Percentiles rank a stretch among this genome's conserved stretches.
Evolutionary conservation across 768 basidiomycete species (phyloP).

Genomic region (Kondoa subrosea): DNA sequence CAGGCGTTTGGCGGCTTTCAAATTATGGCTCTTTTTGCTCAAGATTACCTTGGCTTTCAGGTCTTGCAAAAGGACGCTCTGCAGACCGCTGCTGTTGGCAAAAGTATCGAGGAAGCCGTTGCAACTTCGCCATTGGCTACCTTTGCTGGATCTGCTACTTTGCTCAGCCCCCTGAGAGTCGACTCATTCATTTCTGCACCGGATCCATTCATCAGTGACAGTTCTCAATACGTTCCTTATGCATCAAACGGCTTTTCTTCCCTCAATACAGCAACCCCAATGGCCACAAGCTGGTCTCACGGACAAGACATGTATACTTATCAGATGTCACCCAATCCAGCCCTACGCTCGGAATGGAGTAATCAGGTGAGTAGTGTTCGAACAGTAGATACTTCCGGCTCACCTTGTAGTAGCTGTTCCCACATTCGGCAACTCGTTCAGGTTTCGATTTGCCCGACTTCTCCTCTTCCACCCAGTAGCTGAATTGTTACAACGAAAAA

Average conservation of each 20-base stretch:
- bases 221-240: too few relatives aligned
- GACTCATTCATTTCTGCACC: too few relatives aligned
- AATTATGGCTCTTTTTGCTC: conserved; percentile 14
- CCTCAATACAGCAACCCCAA: too few relatives aligned
- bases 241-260: too few relatives aligned
- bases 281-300: too few relatives aligned
- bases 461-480: neutral
- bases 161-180: too few relatives aligned
- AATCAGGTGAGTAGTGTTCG: too few relatives aligned
- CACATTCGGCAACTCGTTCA: neutral
- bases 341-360: too few relatives aligned
- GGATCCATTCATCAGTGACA: too few relatives aligned
- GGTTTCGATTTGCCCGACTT: neutral
- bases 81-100: conserved; percentile 5
- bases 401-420: neutral
- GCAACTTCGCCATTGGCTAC: neutral
- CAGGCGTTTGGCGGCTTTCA: conserved; percentile 16
- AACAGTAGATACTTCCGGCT: too few relatives aligned
- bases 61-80: conserved; percentile 10
- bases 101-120: neutral
- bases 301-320: too few relatives aligned
- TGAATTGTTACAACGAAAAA: neutral
- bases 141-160: neutral
- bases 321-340: too few relatives aligned
- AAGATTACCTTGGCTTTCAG: conserved; percentile 15